A percentile compares a stretch with the other conserved stretches of the same genome.
Evolutionary conservation across 805 yeast species (phyloP).

Genomic region (Zygoascus biomembranicola): DNA sequence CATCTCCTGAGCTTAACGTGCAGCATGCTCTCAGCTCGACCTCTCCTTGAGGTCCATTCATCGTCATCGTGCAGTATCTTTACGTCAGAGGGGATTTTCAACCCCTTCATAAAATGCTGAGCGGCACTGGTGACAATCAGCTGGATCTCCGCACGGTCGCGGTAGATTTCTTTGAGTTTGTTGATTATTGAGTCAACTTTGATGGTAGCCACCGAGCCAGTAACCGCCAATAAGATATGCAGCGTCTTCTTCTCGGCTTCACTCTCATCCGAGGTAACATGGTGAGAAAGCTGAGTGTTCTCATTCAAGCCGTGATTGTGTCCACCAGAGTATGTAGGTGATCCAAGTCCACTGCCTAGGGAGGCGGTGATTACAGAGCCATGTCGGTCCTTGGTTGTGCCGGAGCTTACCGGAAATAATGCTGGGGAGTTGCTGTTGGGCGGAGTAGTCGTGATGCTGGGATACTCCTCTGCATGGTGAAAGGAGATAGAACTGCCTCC

Average conservation of each 20-base stretch:
- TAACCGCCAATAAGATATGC: constrained; percentile 84
- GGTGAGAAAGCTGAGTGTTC: neutral
- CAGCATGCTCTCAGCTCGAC: constrained; percentile 71
- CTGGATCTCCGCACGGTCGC: constrained; percentile 68
- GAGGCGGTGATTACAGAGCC: neutral
- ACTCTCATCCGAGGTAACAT: neutral
- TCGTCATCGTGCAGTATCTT: constrained; percentile 89
- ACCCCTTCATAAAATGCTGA: constrained; percentile 26
- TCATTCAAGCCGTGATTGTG: neutral
- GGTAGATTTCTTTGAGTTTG: constrained; percentile 71
- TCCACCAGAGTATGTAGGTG: neutral
- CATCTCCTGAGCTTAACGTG: constrained; percentile 90
- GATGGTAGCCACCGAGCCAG: constrained; percentile 95
- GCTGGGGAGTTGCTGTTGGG: neutral
- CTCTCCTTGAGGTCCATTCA: constrained; percentile 82
- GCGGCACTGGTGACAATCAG: constrained; percentile 57
- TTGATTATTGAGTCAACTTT: constrained; percentile 86
- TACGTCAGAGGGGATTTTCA: constrained; percentile 43
- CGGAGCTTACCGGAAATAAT: neutral
- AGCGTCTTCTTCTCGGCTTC: constrained; percentile 25
- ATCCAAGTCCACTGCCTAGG: neutral
- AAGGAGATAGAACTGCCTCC: neutral
- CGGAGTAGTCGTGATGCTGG: neutral
- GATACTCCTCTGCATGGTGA: neutral
- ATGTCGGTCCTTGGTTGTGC: neutral